These are phyloP conservation scores for Kwoniella mangroviensis DNA, from an alignment of 768 basidiomycete genomes.

Conservation along the genomic window DNA sequence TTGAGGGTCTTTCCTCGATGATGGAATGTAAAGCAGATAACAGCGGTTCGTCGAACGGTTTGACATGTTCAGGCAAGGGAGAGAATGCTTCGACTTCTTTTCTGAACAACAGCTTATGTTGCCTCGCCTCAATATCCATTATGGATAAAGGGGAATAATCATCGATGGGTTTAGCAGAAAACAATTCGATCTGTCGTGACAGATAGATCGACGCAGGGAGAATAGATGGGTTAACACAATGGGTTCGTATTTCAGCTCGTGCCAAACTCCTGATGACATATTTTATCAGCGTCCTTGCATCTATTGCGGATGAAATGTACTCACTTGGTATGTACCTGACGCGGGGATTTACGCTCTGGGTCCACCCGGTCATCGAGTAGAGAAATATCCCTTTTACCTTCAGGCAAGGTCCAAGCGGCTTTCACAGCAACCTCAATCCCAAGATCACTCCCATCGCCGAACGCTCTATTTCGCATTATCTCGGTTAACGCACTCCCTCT, in stretches of 20 bases:
- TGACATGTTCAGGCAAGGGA: conserved; percentile 49
- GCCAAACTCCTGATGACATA: conserved; percentile 62
- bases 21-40: conserved; percentile 72
- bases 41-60: conserved; percentile 77
- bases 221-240: conserved; percentile 63
- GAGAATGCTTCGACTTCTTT: conserved; percentile 71
- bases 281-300: conserved; percentile 2
- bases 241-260: conserved; percentile 81
- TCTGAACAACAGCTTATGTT: conserved; percentile 70
- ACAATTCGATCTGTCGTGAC: conserved; percentile 82
- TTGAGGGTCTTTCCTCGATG: conserved; percentile 62
- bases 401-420: conserved; percentile 37
- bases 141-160: conserved; percentile 67
- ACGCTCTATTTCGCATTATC: conserved; percentile 41
- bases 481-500: conserved; percentile 48
- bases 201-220: conserved; percentile 80
- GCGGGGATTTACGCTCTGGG: background rate
- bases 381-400: conserved; percentile 1
- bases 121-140: conserved; percentile 68
- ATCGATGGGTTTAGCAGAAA: conserved; percentile 74
- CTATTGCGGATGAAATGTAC: background rate
- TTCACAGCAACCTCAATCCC: conserved; percentile 16
- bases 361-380: background rate
- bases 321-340: conserved; percentile 15
- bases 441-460: conserved; percentile 24